Conservation (phyloP, 768 basidiomycete species). For the Trametes elegans region DNA sequence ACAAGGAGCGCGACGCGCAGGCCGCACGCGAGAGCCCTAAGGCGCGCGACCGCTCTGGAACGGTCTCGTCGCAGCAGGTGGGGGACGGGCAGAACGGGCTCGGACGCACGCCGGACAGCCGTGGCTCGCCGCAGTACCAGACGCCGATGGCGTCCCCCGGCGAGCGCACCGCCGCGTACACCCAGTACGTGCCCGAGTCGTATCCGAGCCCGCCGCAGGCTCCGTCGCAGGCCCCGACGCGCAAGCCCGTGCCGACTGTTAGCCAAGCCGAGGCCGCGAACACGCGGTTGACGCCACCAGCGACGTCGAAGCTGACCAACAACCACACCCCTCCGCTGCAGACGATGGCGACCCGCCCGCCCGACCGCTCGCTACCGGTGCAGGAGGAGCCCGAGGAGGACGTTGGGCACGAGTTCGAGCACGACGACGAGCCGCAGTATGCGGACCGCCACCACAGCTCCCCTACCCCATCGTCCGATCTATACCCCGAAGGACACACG, state of each 20-base stretch:
- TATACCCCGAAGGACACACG: conserved; percentile 45
- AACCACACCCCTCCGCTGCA: conserved; percentile 59
- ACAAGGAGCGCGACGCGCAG: conserved; percentile 23
- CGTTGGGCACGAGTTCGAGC: conserved; percentile 29
- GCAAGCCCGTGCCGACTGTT: conserved; percentile 23
- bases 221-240: conserved; percentile 13
- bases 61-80: conserved; percentile 39
- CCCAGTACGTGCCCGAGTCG: conserved; percentile 39
- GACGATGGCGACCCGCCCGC: conserved; percentile 50
- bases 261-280: conserved; percentile 13
- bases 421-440: conserved; percentile 29
- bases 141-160: conserved; percentile 47
- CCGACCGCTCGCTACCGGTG: conserved; percentile 72
- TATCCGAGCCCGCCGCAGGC: conserved; percentile 17
- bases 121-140: conserved; percentile 39
- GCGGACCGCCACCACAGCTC: conserved; percentile 38
- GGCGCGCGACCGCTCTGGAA: conserved; percentile 31
- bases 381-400: conserved; percentile 79
- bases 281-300: conserved; percentile 34
- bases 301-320: conserved; percentile 33
- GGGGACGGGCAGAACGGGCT: conserved; percentile 12
- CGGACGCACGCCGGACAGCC: conserved; percentile 50
- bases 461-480: conserved; percentile 54
- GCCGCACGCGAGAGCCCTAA: conserved; percentile 39
- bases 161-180: conserved; percentile 44